Evolutionary conservation across 2,329 filamentous ascomycete species (phyloP), one percentile per base, ranked within the genome.

Genomic region (Alternaria panax): DNA sequence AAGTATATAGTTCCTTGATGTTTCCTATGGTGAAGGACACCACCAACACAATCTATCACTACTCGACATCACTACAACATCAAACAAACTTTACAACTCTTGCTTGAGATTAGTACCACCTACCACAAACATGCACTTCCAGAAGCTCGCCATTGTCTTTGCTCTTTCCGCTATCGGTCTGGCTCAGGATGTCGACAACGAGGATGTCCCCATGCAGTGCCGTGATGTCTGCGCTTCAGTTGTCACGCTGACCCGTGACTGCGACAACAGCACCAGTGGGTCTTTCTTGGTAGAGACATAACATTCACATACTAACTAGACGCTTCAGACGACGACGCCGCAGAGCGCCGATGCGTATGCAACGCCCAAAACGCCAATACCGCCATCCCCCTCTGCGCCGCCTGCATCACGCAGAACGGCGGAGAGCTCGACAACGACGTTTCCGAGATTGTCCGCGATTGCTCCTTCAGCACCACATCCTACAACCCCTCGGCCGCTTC

Each of bases 301-400:
- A 14, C 32, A 40, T 2, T 7, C 3, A 7, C 1, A 40, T 18
- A 30, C 48, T 41, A 41, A 51, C 25, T n/a, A 18, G 8, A 28
- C 7, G 4, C 16, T 20, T 40, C 11, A 42, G 54, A 46, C 54
- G 25, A 53, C 16, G 48, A 53, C 27, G 8, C 12, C 24, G 40
- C 41, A 12, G 54, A 57, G 41, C 54, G 54, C 18, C 47, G 46
- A n/a, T 57, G 54, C 24, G 14, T 57, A 40, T 57, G 54, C 54
- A 53, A 24, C 7, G 54, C 20, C 30, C 48, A 57, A 28, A 32
- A 57, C 25, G 54, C 54, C 27, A 45, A 30, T 20, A 57, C 47
- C 5, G 27, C 16, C 14, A 25, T 57, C 2, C 48, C 54, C 25
- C 32, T 53, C 11, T 57, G 54, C 16, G 54, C 54, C 5, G 38